Conservation (phyloP, 345 rosid species). For the Leavenworthia alabamica region DNA sequence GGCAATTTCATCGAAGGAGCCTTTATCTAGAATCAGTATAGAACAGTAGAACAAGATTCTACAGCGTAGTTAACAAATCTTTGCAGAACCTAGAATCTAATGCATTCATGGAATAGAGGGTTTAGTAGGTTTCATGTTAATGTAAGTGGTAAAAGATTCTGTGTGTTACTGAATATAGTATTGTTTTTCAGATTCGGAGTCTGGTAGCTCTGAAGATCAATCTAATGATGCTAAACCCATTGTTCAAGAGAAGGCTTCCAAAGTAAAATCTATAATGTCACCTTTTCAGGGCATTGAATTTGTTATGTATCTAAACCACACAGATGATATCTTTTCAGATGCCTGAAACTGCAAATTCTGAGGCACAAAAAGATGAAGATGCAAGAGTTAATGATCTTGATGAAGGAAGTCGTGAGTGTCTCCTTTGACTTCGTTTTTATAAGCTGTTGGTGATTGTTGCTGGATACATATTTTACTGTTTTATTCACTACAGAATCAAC, state of each 20-base stretch:
- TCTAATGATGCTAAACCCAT: conserved; percentile 42
- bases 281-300: neutral
- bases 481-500: conserved; percentile 44
- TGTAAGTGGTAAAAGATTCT: neutral
- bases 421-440: neutral
- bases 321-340: conserved; percentile 29
- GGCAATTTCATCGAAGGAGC: neutral
- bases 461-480: conserved; percentile 10
- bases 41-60: neutral
- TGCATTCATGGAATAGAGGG: neutral
- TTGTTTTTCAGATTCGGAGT: conserved; percentile 48
- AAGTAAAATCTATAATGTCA: conserved; percentile 40
- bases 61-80: neutral
- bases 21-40: neutral
- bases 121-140: neutral
- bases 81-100: neutral
- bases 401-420: conserved; percentile 57
- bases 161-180: conserved; percentile 1
- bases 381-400: conserved; percentile 30
- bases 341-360: conserved; percentile 37
- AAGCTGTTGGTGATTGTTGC: neutral
- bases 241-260: conserved; percentile 30
- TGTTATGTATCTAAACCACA: conserved; percentile 9
- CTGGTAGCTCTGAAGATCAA: conserved; percentile 55
- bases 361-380: conserved; percentile 41